Evolutionary conservation across 306 rosid genomes (phyloP).

Genomic region (Vicia faba): DNA sequence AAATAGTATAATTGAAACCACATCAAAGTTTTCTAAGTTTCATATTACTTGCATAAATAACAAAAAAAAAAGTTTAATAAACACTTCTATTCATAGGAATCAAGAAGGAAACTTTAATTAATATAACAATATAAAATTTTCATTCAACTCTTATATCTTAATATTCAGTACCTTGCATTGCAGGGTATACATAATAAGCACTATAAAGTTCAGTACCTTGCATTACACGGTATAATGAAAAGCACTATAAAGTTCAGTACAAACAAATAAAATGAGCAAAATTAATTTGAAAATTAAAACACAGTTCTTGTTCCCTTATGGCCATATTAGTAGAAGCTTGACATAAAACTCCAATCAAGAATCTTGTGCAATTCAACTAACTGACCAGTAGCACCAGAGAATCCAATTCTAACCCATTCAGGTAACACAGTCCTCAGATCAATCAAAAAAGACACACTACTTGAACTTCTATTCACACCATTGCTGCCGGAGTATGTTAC

Average conservation of each 20-base stretch:
- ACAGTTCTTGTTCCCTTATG: background rate
- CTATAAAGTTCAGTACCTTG: background rate
- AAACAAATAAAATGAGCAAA: background rate
- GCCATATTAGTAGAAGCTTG: conserved; percentile 9
- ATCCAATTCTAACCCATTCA: conserved; percentile 53
- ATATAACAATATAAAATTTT: too few species aligned
- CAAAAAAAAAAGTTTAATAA: too few species aligned
- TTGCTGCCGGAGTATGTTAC: conserved; percentile 12
- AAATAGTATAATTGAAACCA: too few species aligned
- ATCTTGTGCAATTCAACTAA: conserved; percentile 35
- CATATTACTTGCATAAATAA: too few species aligned
- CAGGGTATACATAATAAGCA: background rate
- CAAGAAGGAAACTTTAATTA: too few species aligned
- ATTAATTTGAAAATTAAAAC: background rate
- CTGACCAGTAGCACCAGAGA: conserved; percentile 45
- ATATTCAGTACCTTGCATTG: background rate
- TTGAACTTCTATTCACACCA: background rate
- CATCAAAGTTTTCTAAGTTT: too few species aligned
- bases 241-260: too few species aligned
- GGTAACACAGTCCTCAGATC: conserved; percentile 49
- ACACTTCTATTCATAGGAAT: too few species aligned
- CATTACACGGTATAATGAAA: too few species aligned
- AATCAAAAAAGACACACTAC: conserved; percentile 31
- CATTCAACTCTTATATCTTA: background rate
- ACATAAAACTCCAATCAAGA: conserved; percentile 42